Conservation (phyloP, 2,329 filamentous ascomycete genomes). For the Parascedosporium putredinis region DNA sequence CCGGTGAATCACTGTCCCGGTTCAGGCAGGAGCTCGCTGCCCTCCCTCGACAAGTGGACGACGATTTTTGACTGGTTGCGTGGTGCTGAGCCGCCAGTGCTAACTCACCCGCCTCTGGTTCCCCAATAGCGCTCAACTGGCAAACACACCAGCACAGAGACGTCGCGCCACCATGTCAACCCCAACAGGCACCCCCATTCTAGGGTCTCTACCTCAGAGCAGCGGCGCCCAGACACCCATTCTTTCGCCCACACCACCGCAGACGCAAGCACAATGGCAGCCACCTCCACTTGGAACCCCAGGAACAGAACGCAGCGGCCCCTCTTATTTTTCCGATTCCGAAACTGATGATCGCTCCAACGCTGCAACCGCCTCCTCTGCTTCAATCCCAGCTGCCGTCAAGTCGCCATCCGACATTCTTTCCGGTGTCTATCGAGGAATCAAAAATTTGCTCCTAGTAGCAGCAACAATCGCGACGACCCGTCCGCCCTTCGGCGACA, state of each 20-base stretch:
- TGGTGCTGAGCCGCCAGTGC: too few relatives aligned
- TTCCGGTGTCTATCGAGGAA: constrained; percentile 40
- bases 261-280: too few relatives aligned
- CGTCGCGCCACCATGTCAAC: not conserved
- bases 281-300: constrained; percentile 1
- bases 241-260: not conserved
- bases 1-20: too few relatives aligned
- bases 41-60: too few relatives aligned
- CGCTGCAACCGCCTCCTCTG: not conserved
- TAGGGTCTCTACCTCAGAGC: not conserved
- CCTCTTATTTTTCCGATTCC: constrained; percentile 32
- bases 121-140: too few relatives aligned
- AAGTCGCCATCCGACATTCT: constrained; percentile 37
- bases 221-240: not conserved
- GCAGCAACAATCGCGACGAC: constrained; percentile 23
- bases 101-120: too few relatives aligned
- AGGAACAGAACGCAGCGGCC: constrained; percentile 14
- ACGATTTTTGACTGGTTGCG: too few relatives aligned
- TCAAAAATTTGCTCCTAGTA: constrained; percentile 35
- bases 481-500: constrained; percentile 31
- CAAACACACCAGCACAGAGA: not conserved
- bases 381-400: constrained; percentile 9
- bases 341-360: constrained; percentile 27
- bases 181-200: not conserved
- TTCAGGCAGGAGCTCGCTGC: too few relatives aligned